phyloP scores from a whole-genome alignment of 176 grass and related monocot genomes.

The Avena eriantha region DNA sequence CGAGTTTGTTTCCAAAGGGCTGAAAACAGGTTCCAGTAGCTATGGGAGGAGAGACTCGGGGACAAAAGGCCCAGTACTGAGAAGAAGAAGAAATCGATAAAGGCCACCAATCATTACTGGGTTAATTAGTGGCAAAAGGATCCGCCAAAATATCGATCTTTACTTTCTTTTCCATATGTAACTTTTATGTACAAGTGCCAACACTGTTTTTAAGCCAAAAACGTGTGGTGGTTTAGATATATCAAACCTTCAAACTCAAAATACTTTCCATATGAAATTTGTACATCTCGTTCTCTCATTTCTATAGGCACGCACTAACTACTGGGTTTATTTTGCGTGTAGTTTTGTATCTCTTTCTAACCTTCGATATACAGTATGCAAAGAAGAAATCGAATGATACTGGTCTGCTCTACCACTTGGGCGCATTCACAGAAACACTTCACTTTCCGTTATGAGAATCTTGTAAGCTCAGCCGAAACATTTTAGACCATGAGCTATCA shows the following conservation, averaged over 20 bases:
- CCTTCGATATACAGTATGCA: not conserved
- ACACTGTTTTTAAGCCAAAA: too few species aligned
- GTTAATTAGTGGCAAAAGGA: not conserved
- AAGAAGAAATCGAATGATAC: conserved; percentile 17
- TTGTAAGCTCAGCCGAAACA: conserved; percentile 18
- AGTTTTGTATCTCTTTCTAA: not conserved
- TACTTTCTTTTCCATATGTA: too few species aligned
- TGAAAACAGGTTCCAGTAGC: not conserved
- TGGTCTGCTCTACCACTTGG: conserved; percentile 17
- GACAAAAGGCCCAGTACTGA: not conserved
- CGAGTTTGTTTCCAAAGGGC: not conserved
- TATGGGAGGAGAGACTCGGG: not conserved
- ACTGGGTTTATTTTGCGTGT: too few species aligned
- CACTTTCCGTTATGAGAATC: not conserved
- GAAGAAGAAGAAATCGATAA: not conserved
- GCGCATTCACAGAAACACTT: not conserved
- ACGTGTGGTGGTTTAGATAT: too few species aligned
- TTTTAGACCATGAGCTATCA: conserved; percentile 17
- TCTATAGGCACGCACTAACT: too few species aligned
- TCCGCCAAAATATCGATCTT: too few species aligned
- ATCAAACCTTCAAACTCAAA: too few species aligned
- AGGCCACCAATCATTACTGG: not conserved
- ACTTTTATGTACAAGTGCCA: too few species aligned
- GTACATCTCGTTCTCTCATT: too few species aligned
- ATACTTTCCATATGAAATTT: too few species aligned